These are phyloP conservation scores for Hylodesmum podocarpum DNA, from an alignment of 306 rosid species.

Conservation along the genomic window DNA sequence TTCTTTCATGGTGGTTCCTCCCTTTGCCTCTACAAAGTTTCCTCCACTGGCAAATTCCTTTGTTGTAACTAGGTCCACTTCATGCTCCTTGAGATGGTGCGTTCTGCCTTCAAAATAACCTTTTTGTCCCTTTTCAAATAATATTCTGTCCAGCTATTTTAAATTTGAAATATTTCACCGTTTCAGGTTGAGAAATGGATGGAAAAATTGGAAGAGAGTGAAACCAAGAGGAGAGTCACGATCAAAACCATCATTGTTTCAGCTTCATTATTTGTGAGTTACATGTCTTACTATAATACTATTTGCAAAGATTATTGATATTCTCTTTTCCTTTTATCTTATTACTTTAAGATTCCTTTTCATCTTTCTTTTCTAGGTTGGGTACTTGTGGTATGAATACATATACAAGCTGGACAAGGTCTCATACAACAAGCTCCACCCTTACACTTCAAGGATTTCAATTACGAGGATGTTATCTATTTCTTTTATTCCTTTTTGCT, in stretches of 20 bases:
- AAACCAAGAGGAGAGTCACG: slow-evolving; percentile 71
- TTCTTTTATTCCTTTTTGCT: slow-evolving; percentile 2
- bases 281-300: slow-evolving; percentile 23
- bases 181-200: slow-evolving; percentile 95
- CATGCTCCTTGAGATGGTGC: no score
- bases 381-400: slow-evolving; percentile 90
- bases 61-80: no score
- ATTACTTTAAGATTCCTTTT: slow-evolving; percentile 32
- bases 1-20: no score
- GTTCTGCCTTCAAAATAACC: no score
- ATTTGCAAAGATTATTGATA: slow-evolving; percentile 16
- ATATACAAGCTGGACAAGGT: slow-evolving; percentile 97
- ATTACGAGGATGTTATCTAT: slow-evolving; percentile 68
- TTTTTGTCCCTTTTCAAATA: slow-evolving; percentile 17
- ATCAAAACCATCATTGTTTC: slow-evolving; percentile 81
- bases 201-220: slow-evolving; percentile 97
- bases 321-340: slow-evolving; percentile 3
- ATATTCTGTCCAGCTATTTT: not conserved
- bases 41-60: no score
- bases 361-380: slow-evolving; percentile 59
- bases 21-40: no score
- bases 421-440: slow-evolving; percentile 89
- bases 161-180: slow-evolving; percentile 24
- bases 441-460: slow-evolving; percentile 99
- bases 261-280: slow-evolving; percentile 70